These are phyloP conservation scores for Alternaria ventricosa DNA, from an alignment of 2,329 filamentous ascomycete genomes.

Conservation along the genomic window DNA sequence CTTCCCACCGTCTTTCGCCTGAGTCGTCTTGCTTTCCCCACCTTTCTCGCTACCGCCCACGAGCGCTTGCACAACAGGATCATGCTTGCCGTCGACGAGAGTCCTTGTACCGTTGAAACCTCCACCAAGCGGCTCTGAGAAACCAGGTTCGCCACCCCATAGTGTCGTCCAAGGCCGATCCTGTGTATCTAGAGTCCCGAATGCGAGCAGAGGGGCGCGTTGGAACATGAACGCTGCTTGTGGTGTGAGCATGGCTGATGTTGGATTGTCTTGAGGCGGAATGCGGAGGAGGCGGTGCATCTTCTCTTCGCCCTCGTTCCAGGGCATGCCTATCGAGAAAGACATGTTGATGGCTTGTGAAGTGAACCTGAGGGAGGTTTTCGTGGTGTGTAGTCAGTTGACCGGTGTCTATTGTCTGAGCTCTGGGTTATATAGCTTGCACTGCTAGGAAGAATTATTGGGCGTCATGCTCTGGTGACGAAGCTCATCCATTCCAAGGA, in stretches of 20 bases:
- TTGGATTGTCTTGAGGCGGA: constrained; percentile 69
- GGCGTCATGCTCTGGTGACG: not conserved
- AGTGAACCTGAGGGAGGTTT: not conserved
- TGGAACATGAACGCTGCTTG: constrained; percentile 67
- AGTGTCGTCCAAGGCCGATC: constrained; percentile 77
- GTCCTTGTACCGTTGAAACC: constrained; percentile 69
- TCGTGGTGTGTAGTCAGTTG: not conserved
- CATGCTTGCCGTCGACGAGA: constrained; percentile 65
- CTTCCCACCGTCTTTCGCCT: constrained; percentile 43
- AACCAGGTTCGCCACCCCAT: constrained; percentile 76
- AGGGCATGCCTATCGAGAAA: constrained; percentile 57
- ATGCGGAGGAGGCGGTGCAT: constrained; percentile 69
- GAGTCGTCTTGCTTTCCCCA: constrained; percentile 54
- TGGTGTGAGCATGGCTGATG: constrained; percentile 66
- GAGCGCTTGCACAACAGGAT: constrained; percentile 73
- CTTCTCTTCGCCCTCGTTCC: constrained; percentile 70
- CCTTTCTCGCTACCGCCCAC: constrained; percentile 57
- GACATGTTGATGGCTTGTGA: constrained; percentile 39
- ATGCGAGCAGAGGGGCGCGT: constrained; percentile 70
- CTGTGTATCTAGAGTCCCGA: constrained; percentile 72
- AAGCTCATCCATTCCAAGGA: not conserved
- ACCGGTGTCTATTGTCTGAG: not conserved
- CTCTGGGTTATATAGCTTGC: not conserved
- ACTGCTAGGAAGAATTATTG: not conserved
- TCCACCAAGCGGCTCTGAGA: constrained; percentile 67